Base-by-base conservation (phyloP, 306 rosid species). In the Dryas octopetala region DNA sequence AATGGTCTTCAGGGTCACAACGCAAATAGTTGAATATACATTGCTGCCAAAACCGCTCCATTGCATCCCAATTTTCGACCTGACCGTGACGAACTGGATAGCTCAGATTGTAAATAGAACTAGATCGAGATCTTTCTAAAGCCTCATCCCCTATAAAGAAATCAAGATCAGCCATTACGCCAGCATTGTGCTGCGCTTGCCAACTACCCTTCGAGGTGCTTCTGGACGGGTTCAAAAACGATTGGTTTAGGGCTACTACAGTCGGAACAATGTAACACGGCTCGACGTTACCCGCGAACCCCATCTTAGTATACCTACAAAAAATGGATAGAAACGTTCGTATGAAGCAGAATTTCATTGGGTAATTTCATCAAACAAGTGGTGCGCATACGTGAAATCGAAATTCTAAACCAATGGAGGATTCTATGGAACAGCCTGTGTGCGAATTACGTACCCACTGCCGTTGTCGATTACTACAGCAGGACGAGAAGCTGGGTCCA, bases 81-180 rank as follows among this genome's bases (percentile, higher is more conserved):
- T 92, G 99, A 23, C 99, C 99, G 10, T 92, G 91, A 51, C 62
- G 86, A 79, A 96, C 83, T 32, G 99, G 99, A 76, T 96, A 88
- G 63, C 80, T 90, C 44, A 96, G 89, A 76, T 87, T 92, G 70
- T 96, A 96, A 77, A 91, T 89, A 38, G 88, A 89, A 60, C 99
- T 92, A 46, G 98, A 88, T 80, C 93, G 88, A 69, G 93, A 86
- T 83, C 81, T 96, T 10, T 96, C 70, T 61, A 90, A 64, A 0
- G 99, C 99, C 73, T 96, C 99, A 5, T 96, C 99, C 50, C 99
- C 99, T 38, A 96, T 89, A 74, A 96, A 96, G 87, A 92, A 96
- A 87, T 96, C 99, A 52, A 96, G 98, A 92, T 96, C 99, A 19
- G 99, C 99, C 98, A 92, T 96, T 9, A 96, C 99, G 16, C 99